These are phyloP conservation scores for Amphirosellinia nigrospora DNA, from an alignment of 495 filamentous ascomycete genomes.

Conservation along the genomic window DNA sequence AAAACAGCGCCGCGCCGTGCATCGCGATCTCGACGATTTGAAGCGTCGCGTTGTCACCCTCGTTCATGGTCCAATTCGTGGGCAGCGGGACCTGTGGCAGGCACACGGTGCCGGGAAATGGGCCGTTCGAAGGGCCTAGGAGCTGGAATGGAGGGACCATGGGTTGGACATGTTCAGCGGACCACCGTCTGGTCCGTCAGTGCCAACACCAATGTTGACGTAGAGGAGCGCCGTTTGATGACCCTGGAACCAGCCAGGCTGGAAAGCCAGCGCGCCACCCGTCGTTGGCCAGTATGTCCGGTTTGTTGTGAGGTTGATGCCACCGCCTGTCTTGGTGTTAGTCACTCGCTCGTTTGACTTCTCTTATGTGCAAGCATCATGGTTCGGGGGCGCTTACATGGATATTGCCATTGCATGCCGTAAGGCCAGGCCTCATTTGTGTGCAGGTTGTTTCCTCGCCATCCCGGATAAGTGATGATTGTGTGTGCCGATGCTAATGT, in stretches of 20 bases:
- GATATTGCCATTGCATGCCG: conserved; percentile 98
- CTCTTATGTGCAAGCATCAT: no score
- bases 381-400: conserved; percentile 72
- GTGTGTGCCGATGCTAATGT: conserved; percentile 76
- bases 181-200: conserved; percentile 55
- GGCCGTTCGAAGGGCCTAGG: conserved; percentile 77
- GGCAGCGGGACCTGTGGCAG: conserved; percentile 91
- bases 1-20: conserved; percentile 89
- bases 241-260: conserved; percentile 94
- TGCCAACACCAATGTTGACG: conserved; percentile 92
- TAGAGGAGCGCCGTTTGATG: conserved; percentile 87
- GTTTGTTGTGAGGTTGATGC: conserved; percentile 77
- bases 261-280: conserved; percentile 85
- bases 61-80: conserved; percentile 68
- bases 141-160: conserved; percentile 89
- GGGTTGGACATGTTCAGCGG: conserved; percentile 87
- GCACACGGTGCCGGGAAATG: conserved; percentile 88
- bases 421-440: conserved; percentile 82
- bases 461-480: conserved; percentile 90
- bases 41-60: conserved; percentile 91
- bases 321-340: conserved; percentile 70
- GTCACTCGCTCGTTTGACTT: conserved; percentile 15
- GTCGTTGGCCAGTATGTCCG: conserved; percentile 88
- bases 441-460: conserved; percentile 90
- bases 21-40: conserved; percentile 89